Evolutionary conservation across 1,284 basidiomycete species (phyloP).

Genomic region (Puccinia triticina): DNA sequence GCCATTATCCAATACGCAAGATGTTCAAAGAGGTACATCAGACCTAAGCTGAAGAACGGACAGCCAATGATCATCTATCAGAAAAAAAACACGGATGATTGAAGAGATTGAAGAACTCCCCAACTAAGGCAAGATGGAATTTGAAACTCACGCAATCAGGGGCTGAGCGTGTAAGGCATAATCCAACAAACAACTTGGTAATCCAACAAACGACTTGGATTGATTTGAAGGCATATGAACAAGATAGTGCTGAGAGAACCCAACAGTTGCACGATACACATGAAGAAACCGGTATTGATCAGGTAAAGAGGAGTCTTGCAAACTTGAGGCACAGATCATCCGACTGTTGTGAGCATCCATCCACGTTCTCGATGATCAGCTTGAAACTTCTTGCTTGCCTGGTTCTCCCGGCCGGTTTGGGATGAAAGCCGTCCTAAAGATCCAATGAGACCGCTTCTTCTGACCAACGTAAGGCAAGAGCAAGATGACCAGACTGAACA

Average conservation of each 20-base stretch:
- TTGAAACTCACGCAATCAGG: background rate
- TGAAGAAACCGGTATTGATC: conserved; percentile 1
- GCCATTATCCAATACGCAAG: conserved; percentile 4
- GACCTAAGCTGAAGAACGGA: background rate
- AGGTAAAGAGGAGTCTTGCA: background rate
- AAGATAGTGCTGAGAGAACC: background rate
- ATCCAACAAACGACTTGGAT: background rate
- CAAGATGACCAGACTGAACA: background rate
- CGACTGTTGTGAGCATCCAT: background rate
- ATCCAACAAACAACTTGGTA: no score
- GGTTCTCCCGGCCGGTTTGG: background rate
- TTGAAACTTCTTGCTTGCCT: background rate
- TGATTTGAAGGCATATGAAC: background rate
- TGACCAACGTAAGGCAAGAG: background rate
- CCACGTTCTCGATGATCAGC: background rate
- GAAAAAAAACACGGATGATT: no score
- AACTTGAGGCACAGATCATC: background rate
- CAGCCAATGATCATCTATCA: background rate
- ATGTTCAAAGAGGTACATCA: conserved; percentile 6
- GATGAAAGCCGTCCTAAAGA: background rate
- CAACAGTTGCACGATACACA: background rate
- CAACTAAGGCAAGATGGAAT: background rate
- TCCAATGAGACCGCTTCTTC: conserved; percentile 1
- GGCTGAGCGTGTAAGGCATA: conserved; percentile 10
- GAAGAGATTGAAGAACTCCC: no score